Conservation (phyloP, 495 filamentous ascomycete species). For the Coniosporium apollinis region DNA sequence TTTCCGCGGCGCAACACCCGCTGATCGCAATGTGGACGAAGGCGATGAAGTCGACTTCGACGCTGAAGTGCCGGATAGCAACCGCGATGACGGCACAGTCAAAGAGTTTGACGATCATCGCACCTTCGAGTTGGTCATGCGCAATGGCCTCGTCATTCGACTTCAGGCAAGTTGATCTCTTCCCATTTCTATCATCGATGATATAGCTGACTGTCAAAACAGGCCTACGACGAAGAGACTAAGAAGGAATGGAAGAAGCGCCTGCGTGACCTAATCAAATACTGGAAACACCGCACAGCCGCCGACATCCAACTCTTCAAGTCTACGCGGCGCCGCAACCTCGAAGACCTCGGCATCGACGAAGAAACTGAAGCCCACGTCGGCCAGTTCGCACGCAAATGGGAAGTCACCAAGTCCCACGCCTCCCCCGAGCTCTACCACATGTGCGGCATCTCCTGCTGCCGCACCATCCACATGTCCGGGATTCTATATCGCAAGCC, state of each 20-base stretch:
- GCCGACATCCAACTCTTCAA: constrained; percentile 42
- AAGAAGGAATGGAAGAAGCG: constrained; percentile 50
- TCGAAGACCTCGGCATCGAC: constrained; percentile 47
- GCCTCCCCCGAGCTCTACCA: constrained; percentile 53
- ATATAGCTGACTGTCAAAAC: not conserved
- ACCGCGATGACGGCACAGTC: constrained; percentile 35
- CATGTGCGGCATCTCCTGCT: constrained; percentile 48
- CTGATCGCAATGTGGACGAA: constrained; percentile 32
- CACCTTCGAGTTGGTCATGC: constrained; percentile 46
- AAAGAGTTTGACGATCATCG: constrained; percentile 37
- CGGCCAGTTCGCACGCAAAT: constrained; percentile 53
- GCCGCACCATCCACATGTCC: constrained; percentile 36
- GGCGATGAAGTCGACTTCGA: constrained; percentile 31
- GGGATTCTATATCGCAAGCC: constrained; percentile 53
- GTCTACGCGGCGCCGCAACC: constrained; percentile 39
- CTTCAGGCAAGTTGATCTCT: constrained; percentile 30
- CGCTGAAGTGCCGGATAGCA: constrained; percentile 28
- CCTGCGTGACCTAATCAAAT: constrained; percentile 39
- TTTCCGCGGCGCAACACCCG: constrained; percentile 30
- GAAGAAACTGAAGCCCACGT: constrained; percentile 52
- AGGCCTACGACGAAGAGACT: constrained; percentile 37
- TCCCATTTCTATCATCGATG: not conserved
- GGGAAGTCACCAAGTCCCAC: constrained; percentile 52
- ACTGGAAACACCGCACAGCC: constrained; percentile 45
- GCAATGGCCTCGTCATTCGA: constrained; percentile 46